These are phyloP conservation scores for Phytophthora ohioensis DNA, from an alignment of 352 stramenopile species.

Conservation along the genomic window DNA sequence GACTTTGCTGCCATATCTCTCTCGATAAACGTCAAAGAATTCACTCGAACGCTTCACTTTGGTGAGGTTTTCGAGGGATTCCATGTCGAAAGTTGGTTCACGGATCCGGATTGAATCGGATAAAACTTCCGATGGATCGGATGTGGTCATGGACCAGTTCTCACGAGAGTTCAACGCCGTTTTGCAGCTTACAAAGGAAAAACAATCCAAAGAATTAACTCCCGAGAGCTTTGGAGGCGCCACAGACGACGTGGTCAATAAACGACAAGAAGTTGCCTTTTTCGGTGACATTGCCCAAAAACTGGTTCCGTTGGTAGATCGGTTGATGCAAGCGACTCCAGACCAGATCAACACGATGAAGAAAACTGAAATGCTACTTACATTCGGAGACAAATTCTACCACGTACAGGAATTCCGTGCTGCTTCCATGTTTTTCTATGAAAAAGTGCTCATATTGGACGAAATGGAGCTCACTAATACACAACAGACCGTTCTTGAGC, in stretches of 20 bases:
- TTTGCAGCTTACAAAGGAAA: constrained; percentile 50
- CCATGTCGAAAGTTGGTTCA: constrained; percentile 22
- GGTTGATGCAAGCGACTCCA: constrained; percentile 36
- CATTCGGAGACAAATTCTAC: constrained; percentile 62
- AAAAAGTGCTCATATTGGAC: constrained; percentile 39
- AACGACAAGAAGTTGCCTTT: constrained; percentile 44
- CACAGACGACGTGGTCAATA: constrained; percentile 17
- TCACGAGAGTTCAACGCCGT: constrained; percentile 55
- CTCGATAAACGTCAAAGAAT: background rate
- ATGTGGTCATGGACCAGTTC: constrained; percentile 62
- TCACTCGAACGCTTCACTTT: background rate
- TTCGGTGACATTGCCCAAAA: constrained; percentile 56
- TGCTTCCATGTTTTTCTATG: constrained; percentile 63
- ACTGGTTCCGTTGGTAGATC: constrained; percentile 44
- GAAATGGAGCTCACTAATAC: background rate
- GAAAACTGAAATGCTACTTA: constrained; percentile 54
- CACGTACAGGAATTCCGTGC: constrained; percentile 53
- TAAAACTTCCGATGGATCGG: constrained; percentile 2
- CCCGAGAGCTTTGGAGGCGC: constrained; percentile 10
- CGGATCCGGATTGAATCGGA: constrained; percentile 19
- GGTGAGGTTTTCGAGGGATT: background rate
- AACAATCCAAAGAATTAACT: constrained; percentile 23
- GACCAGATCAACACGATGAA: constrained; percentile 44
- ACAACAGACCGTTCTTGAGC: constrained; percentile 13
- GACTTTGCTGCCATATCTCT: background rate